Conservation (phyloP, 1,139 yeast species). For the Nakaseomyces sp. region DNA sequence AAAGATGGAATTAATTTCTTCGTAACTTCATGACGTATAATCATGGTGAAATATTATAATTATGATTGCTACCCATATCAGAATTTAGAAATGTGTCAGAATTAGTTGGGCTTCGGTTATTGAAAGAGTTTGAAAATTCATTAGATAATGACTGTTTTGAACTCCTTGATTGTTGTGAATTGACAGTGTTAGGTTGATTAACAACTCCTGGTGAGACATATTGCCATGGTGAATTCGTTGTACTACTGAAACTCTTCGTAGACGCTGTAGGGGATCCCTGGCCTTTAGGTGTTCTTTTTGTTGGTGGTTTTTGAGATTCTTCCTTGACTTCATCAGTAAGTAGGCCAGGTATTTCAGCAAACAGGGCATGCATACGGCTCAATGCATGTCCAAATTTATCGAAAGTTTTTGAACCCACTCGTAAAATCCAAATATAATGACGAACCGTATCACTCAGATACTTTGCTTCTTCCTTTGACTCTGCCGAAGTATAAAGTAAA, state of each 20-base stretch:
- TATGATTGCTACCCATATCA: neutral
- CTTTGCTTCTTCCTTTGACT: conserved; percentile 50
- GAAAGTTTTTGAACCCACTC: conserved; percentile 65
- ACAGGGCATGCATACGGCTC: conserved; percentile 53
- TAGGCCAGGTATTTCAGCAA: conserved; percentile 60
- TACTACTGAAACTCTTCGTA: conserved; percentile 9
- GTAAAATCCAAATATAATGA: conserved; percentile 66
- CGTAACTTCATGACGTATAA: too few relatives aligned
- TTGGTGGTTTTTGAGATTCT: neutral
- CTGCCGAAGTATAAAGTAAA: conserved; percentile 55
- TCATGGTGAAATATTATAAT: neutral
- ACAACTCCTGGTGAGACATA: conserved; percentile 1
- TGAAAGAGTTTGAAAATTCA: neutral
- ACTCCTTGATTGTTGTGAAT: neutral
- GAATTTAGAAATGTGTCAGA: neutral
- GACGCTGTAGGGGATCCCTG: conserved; percentile 7
- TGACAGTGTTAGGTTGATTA: neutral
- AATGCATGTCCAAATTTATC: conserved; percentile 67
- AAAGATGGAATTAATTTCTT: too few relatives aligned
- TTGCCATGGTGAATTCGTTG: neutral
- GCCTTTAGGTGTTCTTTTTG: conserved; percentile 6
- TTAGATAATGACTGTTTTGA: neutral
- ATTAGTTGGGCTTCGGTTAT: neutral
- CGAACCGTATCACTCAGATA: conserved; percentile 59
- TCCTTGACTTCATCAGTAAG: conserved; percentile 37